Conservation (phyloP, 495 filamentous ascomycete species). For the Hamigera avellanea region DNA sequence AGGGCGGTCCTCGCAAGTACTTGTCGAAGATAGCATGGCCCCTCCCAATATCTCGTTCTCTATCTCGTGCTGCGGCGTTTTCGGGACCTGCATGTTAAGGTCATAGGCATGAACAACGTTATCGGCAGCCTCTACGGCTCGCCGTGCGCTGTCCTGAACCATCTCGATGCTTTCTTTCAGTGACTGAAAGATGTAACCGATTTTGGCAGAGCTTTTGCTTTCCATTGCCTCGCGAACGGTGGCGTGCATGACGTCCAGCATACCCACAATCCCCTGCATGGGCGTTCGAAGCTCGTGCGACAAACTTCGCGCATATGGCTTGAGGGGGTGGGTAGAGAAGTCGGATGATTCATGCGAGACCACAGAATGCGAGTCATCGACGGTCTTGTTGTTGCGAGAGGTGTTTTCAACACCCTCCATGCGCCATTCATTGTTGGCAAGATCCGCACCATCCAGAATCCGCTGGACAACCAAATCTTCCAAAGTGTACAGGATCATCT, state of each 20-base stretch:
- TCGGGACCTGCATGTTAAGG: slow-evolving; percentile 71
- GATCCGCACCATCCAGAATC: slow-evolving; percentile 38
- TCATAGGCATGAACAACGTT: slow-evolving; percentile 85
- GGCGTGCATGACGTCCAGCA: slow-evolving; percentile 78
- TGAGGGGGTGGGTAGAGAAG: slow-evolving; percentile 51
- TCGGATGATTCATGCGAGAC: slow-evolving; percentile 12
- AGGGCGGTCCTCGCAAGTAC: slow-evolving; percentile 19
- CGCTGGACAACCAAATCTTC: slow-evolving; percentile 59
- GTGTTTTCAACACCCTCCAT: slow-evolving; percentile 8
- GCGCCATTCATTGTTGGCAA: slow-evolving; percentile 15
- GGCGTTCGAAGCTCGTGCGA: slow-evolving; percentile 74
- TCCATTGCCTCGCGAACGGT: slow-evolving; percentile 62
- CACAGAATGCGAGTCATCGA: slow-evolving; percentile 20
- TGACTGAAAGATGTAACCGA: slow-evolving; percentile 45
- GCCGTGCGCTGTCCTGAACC: slow-evolving; percentile 69
- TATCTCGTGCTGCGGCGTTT: slow-evolving; percentile 37
- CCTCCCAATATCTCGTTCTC: slow-evolving; percentile 22
- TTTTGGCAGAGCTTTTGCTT: slow-evolving; percentile 35
- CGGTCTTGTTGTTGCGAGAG: slow-evolving; percentile 28
- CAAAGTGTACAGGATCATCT: slow-evolving; percentile 64
- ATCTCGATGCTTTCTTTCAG: slow-evolving; percentile 67
- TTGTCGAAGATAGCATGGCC: slow-evolving; percentile 8
- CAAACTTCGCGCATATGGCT: slow-evolving; percentile 66
- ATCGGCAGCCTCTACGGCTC: slow-evolving; percentile 71
- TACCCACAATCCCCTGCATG: slow-evolving; percentile 79